phyloP scores from a whole-genome alignment of 495 filamentous ascomycete genomes.

The Penicillium antarcticum region DNA sequence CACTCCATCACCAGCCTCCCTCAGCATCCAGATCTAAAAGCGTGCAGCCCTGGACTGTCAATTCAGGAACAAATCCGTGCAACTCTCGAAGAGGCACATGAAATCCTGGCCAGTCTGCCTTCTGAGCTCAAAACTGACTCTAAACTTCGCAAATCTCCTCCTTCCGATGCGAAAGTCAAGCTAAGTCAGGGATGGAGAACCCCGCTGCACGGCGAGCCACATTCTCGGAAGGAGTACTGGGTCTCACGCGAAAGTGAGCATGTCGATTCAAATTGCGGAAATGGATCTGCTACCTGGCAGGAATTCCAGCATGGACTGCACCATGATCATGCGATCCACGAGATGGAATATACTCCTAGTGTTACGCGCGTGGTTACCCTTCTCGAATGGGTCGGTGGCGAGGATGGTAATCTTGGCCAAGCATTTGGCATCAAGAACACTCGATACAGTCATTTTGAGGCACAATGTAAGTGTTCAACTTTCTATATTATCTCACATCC shows the following conservation, averaged over 20 bases:
- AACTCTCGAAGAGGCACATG: conserved; percentile 53
- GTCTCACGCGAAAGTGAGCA: conserved; percentile 64
- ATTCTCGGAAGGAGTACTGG: conserved; percentile 57
- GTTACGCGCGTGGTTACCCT: conserved; percentile 54
- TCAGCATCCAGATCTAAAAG: conserved; percentile 25
- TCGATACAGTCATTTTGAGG: conserved; percentile 38
- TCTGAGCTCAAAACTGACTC: conserved; percentile 23
- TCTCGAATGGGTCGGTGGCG: conserved; percentile 45
- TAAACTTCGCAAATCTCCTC: conserved; percentile 40
- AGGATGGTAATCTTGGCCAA: conserved; percentile 20
- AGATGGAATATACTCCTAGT: conserved; percentile 69
- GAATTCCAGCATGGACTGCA: conserved; percentile 64
- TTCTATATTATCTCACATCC: too few relatives aligned
- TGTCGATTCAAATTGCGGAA: conserved; percentile 38
- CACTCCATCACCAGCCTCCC: conserved; percentile 32
- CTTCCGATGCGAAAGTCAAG: conserved; percentile 20
- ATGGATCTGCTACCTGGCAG: conserved; percentile 60
- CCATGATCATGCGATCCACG: conserved; percentile 61
- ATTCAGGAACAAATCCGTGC: conserved; percentile 20
- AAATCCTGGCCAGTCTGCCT: conserved; percentile 47
- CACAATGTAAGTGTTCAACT: conserved; percentile 50
- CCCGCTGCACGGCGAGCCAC: conserved; percentile 41
- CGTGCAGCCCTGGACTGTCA: conserved; percentile 5
- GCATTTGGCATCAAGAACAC: conserved; percentile 31
- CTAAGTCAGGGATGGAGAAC: conserved; percentile 18